Conservation (phyloP, 176 grass and related monocot species). For the Phyllostachys edulis region DNA sequence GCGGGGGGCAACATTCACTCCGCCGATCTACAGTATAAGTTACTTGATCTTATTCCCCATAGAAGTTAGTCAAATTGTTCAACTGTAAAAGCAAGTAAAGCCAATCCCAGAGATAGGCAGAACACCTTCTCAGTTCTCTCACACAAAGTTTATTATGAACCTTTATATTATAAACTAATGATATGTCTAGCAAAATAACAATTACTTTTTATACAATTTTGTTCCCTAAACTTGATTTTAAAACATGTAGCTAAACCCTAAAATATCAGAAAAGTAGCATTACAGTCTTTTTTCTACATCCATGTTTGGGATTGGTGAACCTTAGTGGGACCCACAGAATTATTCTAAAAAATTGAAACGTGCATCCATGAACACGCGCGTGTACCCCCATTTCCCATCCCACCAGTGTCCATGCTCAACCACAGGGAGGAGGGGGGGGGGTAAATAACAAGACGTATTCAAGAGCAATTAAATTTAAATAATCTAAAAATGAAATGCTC, state of each 20-base stretch:
- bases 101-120: slow-evolving; percentile 10
- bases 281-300: neutral
- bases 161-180: neutral
- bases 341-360: neutral
- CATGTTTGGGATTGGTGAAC: neutral
- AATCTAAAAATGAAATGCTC: slow-evolving; percentile 2
- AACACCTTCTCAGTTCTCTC: neutral
- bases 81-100: neutral
- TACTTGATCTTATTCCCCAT: neutral
- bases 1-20: neutral
- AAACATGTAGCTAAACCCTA: slow-evolving; percentile 2
- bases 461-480: neutral
- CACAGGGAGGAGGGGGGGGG: neutral
- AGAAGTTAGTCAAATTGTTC: slow-evolving; percentile 6
- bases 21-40: neutral
- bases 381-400: neutral
- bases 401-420: neutral
- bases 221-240: neutral
- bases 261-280: neutral
- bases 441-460: neutral
- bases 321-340: neutral
- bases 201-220: neutral
- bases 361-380: neutral
- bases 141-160: neutral
- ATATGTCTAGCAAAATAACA: neutral